Evolutionary conservation across 768 basidiomycete species (phyloP).

Genomic region (Boletus pseudo-olivaceus): DNA sequence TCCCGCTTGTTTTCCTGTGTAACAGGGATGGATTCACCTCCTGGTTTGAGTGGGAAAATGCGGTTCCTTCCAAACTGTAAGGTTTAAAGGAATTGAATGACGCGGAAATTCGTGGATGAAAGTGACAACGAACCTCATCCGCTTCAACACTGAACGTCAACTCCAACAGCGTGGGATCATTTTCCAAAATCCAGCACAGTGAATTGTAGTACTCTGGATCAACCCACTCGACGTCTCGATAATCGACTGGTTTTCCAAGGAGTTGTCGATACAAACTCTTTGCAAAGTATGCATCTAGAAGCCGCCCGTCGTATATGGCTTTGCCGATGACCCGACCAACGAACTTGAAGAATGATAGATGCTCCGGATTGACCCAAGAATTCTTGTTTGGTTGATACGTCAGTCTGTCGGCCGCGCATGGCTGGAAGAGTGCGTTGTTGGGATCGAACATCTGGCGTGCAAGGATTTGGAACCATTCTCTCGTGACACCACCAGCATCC

Average conservation of each 20-base stretch:
- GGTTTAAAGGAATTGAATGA: not conserved
- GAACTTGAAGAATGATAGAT: slow-evolving; percentile 97
- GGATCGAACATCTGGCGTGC: slow-evolving; percentile 99
- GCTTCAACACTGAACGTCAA: slow-evolving; percentile 95
- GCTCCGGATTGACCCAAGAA: slow-evolving; percentile 92
- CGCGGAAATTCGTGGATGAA: not conserved
- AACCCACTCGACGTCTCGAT: slow-evolving; percentile 95
- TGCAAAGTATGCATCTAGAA: slow-evolving; percentile 97
- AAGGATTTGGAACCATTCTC: slow-evolving; percentile 98
- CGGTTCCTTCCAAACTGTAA: slow-evolving; percentile 85
- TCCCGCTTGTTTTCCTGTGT: slow-evolving; percentile 97
- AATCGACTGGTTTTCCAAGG: slow-evolving; percentile 90
- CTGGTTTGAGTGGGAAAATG: slow-evolving; percentile 81
- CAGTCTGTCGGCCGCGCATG: slow-evolving; percentile 89
- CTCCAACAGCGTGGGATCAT: slow-evolving; percentile 83
- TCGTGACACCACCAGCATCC: slow-evolving; percentile 95
- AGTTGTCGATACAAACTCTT: slow-evolving; percentile 95
- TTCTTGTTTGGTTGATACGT: slow-evolving; percentile 97
- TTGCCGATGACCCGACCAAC: slow-evolving; percentile 97
- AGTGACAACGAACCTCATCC: slow-evolving; percentile 60
- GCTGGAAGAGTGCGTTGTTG: slow-evolving; percentile 97
- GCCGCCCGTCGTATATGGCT: slow-evolving; percentile 92
- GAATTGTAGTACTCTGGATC: slow-evolving; percentile 99
- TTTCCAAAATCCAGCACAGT: slow-evolving; percentile 96
- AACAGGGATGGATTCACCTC: slow-evolving; percentile 79